A percentile compares a stretch with the other conserved stretches of the same genome.
Evolutionary conservation across 179 eudicot genomes (phyloP).

Genomic region (Gypsophila paniculata): DNA sequence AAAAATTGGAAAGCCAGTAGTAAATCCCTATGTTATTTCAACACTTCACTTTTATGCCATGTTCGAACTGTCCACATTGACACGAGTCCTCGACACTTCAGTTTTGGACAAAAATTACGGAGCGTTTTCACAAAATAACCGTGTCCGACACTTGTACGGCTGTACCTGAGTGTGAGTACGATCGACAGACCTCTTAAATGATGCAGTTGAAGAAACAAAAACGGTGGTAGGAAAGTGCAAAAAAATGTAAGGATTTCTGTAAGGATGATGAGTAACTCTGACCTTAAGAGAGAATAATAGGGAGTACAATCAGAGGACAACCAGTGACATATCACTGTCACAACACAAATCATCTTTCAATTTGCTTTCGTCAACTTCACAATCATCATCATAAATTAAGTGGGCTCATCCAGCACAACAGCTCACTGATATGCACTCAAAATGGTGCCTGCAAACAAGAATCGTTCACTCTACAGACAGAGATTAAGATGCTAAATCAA

Average conservation of each 20-base stretch:
- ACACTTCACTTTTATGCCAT: no score
- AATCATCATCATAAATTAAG: constrained; percentile 13
- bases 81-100: no score
- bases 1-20: background rate
- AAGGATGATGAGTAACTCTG: background rate
- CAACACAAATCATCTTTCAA: constrained; percentile 8
- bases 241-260: background rate
- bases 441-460: constrained; percentile 11
- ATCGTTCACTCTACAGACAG: background rate
- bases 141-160: no score
- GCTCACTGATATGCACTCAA: background rate
- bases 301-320: constrained; percentile 14
- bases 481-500: constrained; percentile 19
- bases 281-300: constrained; percentile 20
- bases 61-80: no score
- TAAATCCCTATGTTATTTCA: background rate
- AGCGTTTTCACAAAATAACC: no score
- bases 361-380: constrained; percentile 21
- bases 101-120: no score
- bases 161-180: no score
- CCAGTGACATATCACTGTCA: constrained; percentile 28
- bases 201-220: background rate
- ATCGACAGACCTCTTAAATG: no score
- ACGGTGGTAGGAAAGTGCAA: background rate
- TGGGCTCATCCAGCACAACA: constrained; percentile 14